Conservation (phyloP, 1,139 yeast species). For the Pichia norvegensis region DNA sequence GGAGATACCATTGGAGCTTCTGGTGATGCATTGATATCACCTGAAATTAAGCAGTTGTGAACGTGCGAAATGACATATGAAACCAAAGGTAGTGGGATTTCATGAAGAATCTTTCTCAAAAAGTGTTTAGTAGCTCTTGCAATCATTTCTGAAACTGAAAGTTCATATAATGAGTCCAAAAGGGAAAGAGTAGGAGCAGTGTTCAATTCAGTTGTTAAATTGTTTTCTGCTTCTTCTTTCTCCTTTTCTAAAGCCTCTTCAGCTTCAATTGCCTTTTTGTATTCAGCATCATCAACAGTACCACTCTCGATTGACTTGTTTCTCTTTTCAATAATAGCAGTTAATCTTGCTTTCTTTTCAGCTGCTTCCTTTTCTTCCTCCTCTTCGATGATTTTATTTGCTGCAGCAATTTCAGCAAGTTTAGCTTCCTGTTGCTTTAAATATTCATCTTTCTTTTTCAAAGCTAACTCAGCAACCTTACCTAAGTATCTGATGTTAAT, state of each 20-base stretch:
- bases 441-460: conserved; percentile 22
- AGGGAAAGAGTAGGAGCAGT: conserved; percentile 39
- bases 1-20: conserved; percentile 32
- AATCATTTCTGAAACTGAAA: conserved; percentile 62
- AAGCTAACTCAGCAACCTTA: conserved; percentile 35
- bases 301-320: conserved; percentile 34
- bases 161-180: conserved; percentile 38
- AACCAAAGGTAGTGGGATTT: conserved; percentile 48
- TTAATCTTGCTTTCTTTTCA: conserved; percentile 24
- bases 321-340: conserved; percentile 27
- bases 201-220: conserved; percentile 32
- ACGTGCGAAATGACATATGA: conserved; percentile 60
- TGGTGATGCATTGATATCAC: conserved; percentile 38
- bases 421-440: conserved; percentile 18
- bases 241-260: conserved; percentile 30
- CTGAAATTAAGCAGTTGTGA: conserved; percentile 65
- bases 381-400: conserved; percentile 24
- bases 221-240: conserved; percentile 32
- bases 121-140: conserved; percentile 75
- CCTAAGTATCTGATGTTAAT: conserved; percentile 89
- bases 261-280: conserved; percentile 19
- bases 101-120: conserved; percentile 42
- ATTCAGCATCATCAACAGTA: conserved; percentile 26
- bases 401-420: conserved; percentile 22
- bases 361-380: conserved; percentile 31